Evolutionary conservation across 768 basidiomycete species (phyloP).

Genomic region (Mycena alexandri): DNA sequence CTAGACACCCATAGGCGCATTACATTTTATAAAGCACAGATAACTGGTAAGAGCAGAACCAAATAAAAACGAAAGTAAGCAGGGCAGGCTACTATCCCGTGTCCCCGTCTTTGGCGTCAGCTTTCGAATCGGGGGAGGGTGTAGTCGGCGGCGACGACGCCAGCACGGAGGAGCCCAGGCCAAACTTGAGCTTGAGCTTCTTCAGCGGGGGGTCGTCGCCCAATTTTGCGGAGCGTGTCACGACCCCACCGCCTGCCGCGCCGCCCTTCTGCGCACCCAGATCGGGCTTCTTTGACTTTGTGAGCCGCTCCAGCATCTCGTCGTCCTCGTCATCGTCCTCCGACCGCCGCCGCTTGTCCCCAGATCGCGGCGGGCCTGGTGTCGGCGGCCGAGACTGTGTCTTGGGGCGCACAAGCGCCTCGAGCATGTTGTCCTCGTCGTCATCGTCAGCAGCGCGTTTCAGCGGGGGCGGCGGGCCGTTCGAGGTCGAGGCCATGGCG

Average conservation of each 20-base stretch:
- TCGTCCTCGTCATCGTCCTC: slow-evolving; percentile 84
- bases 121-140: slow-evolving; percentile 34
- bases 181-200: slow-evolving; percentile 83
- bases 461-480: slow-evolving; percentile 55
- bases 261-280: slow-evolving; percentile 61
- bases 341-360: slow-evolving; percentile 79
- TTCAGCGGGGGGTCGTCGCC: slow-evolving; percentile 68
- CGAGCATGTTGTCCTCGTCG: slow-evolving; percentile 73
- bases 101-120: slow-evolving; percentile 48
- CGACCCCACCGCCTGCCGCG: slow-evolving; percentile 42
- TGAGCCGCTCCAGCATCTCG: slow-evolving; percentile 71
- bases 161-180: slow-evolving; percentile 57
- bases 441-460: slow-evolving; percentile 57
- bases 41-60: slow-evolving; percentile 27
- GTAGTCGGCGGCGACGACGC: slow-evolving; percentile 37
- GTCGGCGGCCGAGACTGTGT: slow-evolving; percentile 55
- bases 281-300: slow-evolving; percentile 70
- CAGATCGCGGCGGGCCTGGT: slow-evolving; percentile 57
- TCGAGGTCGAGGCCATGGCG: slow-evolving; percentile 52
- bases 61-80: neutral
- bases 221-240: slow-evolving; percentile 54
- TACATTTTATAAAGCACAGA: slow-evolving; percentile 36
- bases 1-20: slow-evolving; percentile 26
- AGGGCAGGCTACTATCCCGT: slow-evolving; percentile 41
- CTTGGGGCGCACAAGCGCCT: slow-evolving; percentile 61